Percentiles rank a stretch among this genome's conserved stretches.
These are phyloP conservation scores for Neoconidiobolus thromboides DNA, from an alignment of 371 early-diverging fungal species.

Conservation along the genomic window DNA sequence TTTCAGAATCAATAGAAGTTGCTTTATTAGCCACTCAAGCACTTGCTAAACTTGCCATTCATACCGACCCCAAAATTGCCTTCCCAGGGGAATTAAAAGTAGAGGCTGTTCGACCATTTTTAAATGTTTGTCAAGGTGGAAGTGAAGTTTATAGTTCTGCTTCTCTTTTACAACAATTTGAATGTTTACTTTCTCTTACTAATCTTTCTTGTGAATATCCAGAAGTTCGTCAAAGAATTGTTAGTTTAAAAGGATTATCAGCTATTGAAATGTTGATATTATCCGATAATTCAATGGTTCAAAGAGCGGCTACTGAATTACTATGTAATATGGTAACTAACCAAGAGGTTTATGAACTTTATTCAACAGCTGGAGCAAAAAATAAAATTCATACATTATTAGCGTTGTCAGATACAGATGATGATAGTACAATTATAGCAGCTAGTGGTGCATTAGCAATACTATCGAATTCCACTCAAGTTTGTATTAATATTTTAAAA, in stretches of 20 bases:
- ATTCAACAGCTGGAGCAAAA: conserved; percentile 24
- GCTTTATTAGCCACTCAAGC: conserved; percentile 46
- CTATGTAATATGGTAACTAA: conserved; percentile 84
- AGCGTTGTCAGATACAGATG: conserved; percentile 72
- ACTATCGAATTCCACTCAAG: conserved; percentile 31
- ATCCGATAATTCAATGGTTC: conserved; percentile 56
- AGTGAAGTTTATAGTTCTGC: conserved; percentile 13
- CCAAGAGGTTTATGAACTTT: conserved; percentile 54
- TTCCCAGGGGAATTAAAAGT: conserved; percentile 41
- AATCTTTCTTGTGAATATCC: conserved; percentile 54
- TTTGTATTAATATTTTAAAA: conserved; percentile 28
- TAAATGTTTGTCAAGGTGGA: conserved; percentile 28
- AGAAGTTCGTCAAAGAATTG: conserved; percentile 21
- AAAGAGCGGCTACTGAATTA: conserved; percentile 83
- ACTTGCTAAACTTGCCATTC: conserved; percentile 77
- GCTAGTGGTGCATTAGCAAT: conserved; percentile 80
- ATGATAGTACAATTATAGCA: conserved; percentile 62
- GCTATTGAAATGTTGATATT: conserved; percentile 59
- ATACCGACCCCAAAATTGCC: conserved; percentile 68
- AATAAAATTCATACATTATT: conserved; percentile 50
- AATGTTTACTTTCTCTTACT: conserved; percentile 80
- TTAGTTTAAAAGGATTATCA: conserved; percentile 33
- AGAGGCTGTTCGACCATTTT: conserved; percentile 38
- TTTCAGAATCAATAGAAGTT: conserved; percentile 1
- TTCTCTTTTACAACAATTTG: conserved; percentile 54